Percentiles rank a stretch among this genome's conserved stretches.
Evolutionary conservation across 306 rosid species (phyloP).

Genomic region (Cicer yamashitae): DNA sequence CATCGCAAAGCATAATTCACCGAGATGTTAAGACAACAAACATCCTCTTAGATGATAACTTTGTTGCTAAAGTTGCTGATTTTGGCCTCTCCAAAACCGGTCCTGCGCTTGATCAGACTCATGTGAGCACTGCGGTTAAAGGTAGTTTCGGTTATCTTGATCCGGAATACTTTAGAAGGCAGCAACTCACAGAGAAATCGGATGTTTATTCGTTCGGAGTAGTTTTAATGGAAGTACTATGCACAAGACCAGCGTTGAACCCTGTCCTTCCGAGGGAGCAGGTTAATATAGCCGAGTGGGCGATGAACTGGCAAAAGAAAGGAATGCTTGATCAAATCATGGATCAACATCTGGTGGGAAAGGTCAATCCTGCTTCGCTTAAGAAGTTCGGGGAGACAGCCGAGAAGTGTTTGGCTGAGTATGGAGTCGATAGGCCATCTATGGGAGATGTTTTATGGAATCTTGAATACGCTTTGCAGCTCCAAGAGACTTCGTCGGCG

Average conservation of each 20-base stretch:
- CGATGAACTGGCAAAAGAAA: constrained; percentile 94
- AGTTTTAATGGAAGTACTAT: constrained; percentile 93
- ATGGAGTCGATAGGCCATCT: constrained; percentile 94
- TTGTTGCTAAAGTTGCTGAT: constrained; percentile 96
- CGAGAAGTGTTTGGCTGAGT: constrained; percentile 91
- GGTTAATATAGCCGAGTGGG: constrained; percentile 99
- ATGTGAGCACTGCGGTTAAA: constrained; percentile 96
- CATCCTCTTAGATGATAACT: constrained; percentile 90
- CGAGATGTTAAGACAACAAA: constrained; percentile 98
- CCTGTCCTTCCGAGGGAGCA: constrained; percentile 97
- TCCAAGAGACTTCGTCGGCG: constrained; percentile 80
- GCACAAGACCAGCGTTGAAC: constrained; percentile 96
- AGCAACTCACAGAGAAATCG: constrained; percentile 97
- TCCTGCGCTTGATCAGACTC: constrained; percentile 95
- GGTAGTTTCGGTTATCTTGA: constrained; percentile 99
- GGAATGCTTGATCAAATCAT: constrained; percentile 96
- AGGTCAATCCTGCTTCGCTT: constrained; percentile 85
- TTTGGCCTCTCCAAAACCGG: constrained; percentile 97
- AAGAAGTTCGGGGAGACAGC: constrained; percentile 97
- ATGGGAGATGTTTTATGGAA: constrained; percentile 98
- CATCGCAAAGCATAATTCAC: constrained; percentile 90
- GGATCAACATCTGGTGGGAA: constrained; percentile 85
- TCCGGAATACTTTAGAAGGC: constrained; percentile 95
- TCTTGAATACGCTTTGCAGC: constrained; percentile 94
- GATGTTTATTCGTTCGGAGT: constrained; percentile 98